Evolutionary conservation across 768 basidiomycete species (phyloP).

Genomic region (Suillus variegatus): DNA sequence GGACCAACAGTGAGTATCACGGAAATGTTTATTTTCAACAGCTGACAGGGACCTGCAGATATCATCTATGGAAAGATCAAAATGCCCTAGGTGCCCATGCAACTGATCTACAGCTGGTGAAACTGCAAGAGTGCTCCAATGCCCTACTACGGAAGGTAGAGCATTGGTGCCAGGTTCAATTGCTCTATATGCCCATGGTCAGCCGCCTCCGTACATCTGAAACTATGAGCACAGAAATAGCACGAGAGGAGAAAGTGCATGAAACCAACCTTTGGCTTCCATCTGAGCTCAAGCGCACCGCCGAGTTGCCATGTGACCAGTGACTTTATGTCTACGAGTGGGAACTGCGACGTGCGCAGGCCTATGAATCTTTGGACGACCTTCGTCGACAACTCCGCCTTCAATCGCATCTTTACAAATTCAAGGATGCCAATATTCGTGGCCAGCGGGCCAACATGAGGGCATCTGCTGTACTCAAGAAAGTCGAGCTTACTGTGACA

Average conservation of each 20-base stretch:
- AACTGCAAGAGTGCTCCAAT: constrained; percentile 27
- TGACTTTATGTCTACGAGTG: background rate
- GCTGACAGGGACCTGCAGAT: background rate
- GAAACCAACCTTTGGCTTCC: constrained; percentile 1
- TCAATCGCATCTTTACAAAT: too few relatives aligned
- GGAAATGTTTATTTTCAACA: too few relatives aligned
- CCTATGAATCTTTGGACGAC: constrained; percentile 21
- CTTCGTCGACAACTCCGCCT: constrained; percentile 17
- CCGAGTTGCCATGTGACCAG: background rate
- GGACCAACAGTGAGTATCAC: constrained; percentile 15
- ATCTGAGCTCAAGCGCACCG: background rate
- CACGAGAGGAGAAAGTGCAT: background rate
- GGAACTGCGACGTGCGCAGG: constrained; percentile 5
- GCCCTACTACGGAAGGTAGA: constrained; percentile 26
- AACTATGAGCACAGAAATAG: too few relatives aligned
- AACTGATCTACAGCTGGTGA: constrained; percentile 30
- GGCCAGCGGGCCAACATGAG: too few relatives aligned
- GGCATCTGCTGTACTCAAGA: too few relatives aligned
- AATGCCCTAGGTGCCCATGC: constrained; percentile 19
- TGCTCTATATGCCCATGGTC: constrained; percentile 28
- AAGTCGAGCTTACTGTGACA: too few relatives aligned
- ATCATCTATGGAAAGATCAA: background rate
- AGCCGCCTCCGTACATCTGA: too few relatives aligned
- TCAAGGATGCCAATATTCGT: too few relatives aligned
- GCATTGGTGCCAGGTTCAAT: constrained; percentile 29